Percentiles rank a stretch among this genome's conserved stretches.
Conservation (phyloP, 2,329 filamentous ascomycete genomes). For the Penicillium crustosum region DNA sequence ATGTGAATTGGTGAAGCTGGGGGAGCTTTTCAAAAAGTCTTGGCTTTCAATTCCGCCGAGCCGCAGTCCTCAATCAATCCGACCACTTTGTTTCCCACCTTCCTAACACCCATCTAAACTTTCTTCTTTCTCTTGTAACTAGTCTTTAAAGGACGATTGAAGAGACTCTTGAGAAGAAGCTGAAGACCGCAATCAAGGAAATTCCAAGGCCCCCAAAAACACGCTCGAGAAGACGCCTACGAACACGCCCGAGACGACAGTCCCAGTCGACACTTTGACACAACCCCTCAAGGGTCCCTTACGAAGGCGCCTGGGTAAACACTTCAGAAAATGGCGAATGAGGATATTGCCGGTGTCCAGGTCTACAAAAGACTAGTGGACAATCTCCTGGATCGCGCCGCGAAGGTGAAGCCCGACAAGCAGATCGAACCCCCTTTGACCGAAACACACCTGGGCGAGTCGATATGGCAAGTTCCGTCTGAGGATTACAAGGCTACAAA, state of each 20-base stretch:
- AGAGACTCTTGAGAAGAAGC: not conserved
- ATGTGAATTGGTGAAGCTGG: conserved; percentile 26
- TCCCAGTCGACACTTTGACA: not conserved
- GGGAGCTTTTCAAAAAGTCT: conserved; percentile 32
- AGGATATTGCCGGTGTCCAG: conserved; percentile 35
- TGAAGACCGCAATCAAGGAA: not conserved
- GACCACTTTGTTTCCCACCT: conserved; percentile 5
- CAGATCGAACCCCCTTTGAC: conserved; percentile 73
- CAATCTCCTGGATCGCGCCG: conserved; percentile 60
- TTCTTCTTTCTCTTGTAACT: not conserved
- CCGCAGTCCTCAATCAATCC: conserved; percentile 25
- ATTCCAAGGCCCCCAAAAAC: not conserved
- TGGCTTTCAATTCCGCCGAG: conserved; percentile 33
- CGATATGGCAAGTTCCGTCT: conserved; percentile 41
- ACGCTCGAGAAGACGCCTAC: not conserved
- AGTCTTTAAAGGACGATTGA: not conserved
- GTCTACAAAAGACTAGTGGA: conserved; percentile 57
- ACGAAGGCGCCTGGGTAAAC: not conserved
- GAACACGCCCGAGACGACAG: not conserved
- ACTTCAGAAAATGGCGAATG: conserved; percentile 32
- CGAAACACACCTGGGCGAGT: conserved; percentile 58
- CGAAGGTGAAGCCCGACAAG: conserved; percentile 57
- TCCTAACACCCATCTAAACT: conserved; percentile 6
- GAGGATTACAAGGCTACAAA: conserved; percentile 22
- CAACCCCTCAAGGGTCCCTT: not conserved